phyloP scores from a whole-genome alignment of 805 yeast genomes.

The Metschnikowia bowlesiae region DNA sequence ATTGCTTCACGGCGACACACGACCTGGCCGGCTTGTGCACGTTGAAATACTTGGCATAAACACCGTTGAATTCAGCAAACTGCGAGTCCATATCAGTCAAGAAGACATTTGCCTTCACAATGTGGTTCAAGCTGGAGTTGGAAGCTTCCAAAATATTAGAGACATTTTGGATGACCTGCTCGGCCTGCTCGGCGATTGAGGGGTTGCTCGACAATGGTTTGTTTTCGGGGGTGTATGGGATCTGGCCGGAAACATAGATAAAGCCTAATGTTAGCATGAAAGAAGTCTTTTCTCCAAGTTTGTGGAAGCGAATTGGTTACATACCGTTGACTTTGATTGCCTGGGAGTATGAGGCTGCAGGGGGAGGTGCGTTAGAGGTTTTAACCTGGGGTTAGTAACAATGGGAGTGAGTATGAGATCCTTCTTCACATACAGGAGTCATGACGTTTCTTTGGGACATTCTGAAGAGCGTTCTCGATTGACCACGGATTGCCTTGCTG shows the following conservation, averaged over 20 bases:
- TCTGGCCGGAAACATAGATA: slow-evolving; percentile 91
- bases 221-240: slow-evolving; percentile 82
- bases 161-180: slow-evolving; percentile 66
- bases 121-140: slow-evolving; percentile 75
- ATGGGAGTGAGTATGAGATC: not conserved
- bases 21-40: slow-evolving; percentile 93
- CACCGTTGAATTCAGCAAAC: slow-evolving; percentile 81
- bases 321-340: slow-evolving; percentile 80
- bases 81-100: slow-evolving; percentile 79
- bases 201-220: slow-evolving; percentile 67
- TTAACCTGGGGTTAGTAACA: slow-evolving; percentile 40
- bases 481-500: slow-evolving; percentile 10
- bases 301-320: slow-evolving; percentile 14
- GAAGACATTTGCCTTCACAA: slow-evolving; percentile 86
- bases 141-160: slow-evolving; percentile 75
- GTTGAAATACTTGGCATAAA: slow-evolving; percentile 73
- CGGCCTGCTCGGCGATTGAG: slow-evolving; percentile 70
- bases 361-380: slow-evolving; percentile 84
- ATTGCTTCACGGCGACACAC: slow-evolving; percentile 89
- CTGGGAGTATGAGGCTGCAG: slow-evolving; percentile 95
- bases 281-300: not conserved
- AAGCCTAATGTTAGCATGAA: slow-evolving; percentile 47
- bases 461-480: slow-evolving; percentile 11
- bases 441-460: slow-evolving; percentile 19
- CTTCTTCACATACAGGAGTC: slow-evolving; percentile 14